Evolutionary conservation across 2,329 filamentous ascomycete species (phyloP).

Genomic region (Apiospora pterosperma): DNA sequence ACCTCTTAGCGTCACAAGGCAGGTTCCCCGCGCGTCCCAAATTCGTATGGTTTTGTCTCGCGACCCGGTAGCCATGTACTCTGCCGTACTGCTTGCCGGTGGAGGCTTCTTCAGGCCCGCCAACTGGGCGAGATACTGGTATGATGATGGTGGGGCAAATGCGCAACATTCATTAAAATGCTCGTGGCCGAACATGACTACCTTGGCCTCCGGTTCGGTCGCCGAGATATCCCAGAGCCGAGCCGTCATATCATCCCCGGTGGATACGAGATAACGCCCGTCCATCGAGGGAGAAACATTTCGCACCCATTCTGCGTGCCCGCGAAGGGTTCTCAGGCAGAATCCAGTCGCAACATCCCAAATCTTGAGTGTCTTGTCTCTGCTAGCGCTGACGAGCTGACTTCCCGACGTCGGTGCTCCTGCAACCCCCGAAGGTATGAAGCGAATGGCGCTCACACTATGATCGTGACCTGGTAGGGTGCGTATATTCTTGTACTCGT

Average conservation of each 20-base stretch:
- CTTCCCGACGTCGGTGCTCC: slow-evolving; percentile 79
- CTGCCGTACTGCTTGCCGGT: slow-evolving; percentile 67
- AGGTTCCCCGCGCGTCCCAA: slow-evolving; percentile 82
- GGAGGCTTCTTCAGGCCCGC: slow-evolving; percentile 84
- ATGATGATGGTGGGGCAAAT: slow-evolving; percentile 76
- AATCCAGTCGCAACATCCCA: slow-evolving; percentile 95
- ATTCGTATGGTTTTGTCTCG: slow-evolving; percentile 88
- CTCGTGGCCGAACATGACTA: slow-evolving; percentile 81
- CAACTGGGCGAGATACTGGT: slow-evolving; percentile 71
- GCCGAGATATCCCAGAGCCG: slow-evolving; percentile 81
- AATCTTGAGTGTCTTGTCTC: slow-evolving; percentile 80
- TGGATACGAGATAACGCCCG: slow-evolving; percentile 78
- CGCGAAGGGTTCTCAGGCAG: slow-evolving; percentile 84
- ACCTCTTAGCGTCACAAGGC: slow-evolving; percentile 78
- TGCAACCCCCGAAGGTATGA: slow-evolving; percentile 79
- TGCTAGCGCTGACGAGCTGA: slow-evolving; percentile 78
- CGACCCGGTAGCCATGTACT: slow-evolving; percentile 86
- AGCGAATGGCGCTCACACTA: slow-evolving; percentile 83
- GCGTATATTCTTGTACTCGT: slow-evolving; percentile 93
- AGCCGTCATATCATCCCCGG: slow-evolving; percentile 77
- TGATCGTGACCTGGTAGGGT: slow-evolving; percentile 91
- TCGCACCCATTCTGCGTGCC: slow-evolving; percentile 88
- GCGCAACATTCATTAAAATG: slow-evolving; percentile 83
- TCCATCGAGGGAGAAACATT: slow-evolving; percentile 81
- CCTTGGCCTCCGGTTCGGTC: slow-evolving; percentile 66